A percentile compares a stretch with the other conserved stretches of the same genome.
Evolutionary conservation across 345 rosid species (phyloP).

Genomic region (Cardiospermum halicacabum): DNA sequence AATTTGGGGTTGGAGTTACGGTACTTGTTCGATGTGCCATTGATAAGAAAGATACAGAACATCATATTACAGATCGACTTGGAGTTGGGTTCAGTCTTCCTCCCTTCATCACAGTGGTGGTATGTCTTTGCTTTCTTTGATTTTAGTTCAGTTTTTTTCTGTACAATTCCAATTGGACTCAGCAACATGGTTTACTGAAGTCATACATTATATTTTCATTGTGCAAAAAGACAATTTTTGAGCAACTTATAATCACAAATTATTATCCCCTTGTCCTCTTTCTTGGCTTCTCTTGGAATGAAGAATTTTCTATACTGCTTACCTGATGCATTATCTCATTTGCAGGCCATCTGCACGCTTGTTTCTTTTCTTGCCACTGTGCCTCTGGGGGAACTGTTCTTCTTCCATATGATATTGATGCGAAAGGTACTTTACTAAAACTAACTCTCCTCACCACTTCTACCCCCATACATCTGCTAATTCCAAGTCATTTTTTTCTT

Average conservation of each 20-base stretch:
- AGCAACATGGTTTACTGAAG: neutral
- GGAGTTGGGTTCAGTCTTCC: conserved; percentile 83
- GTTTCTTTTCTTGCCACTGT: conserved; percentile 78
- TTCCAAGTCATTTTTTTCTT: conserved; percentile 6
- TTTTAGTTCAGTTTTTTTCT: neutral
- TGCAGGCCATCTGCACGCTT: conserved; percentile 68
- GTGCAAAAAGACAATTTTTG: neutral
- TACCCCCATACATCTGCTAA: conserved; percentile 10
- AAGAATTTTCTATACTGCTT: neutral
- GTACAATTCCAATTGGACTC: conserved; percentile 3
- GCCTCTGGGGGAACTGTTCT: conserved; percentile 85
- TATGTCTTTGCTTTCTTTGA: conserved; percentile 27
- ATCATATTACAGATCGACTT: conserved; percentile 70
- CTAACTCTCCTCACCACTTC: neutral
- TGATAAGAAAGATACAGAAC: conserved; percentile 59
- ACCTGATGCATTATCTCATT: conserved; percentile 10
- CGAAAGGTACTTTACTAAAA: conserved; percentile 48
- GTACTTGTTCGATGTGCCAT: conserved; percentile 86
- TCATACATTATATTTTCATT: neutral
- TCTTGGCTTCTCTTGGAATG: neutral
- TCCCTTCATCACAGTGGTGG: conserved; percentile 77
- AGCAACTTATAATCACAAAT: neutral
- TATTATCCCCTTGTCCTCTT: neutral
- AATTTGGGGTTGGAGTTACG: conserved; percentile 82
- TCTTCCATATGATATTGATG: conserved; percentile 86